A percentile compares a stretch with the other conserved stretches of the same genome.
Conservation (phyloP, 108 stramenopile species). For the Cafeteria roenbergensis region DNA sequence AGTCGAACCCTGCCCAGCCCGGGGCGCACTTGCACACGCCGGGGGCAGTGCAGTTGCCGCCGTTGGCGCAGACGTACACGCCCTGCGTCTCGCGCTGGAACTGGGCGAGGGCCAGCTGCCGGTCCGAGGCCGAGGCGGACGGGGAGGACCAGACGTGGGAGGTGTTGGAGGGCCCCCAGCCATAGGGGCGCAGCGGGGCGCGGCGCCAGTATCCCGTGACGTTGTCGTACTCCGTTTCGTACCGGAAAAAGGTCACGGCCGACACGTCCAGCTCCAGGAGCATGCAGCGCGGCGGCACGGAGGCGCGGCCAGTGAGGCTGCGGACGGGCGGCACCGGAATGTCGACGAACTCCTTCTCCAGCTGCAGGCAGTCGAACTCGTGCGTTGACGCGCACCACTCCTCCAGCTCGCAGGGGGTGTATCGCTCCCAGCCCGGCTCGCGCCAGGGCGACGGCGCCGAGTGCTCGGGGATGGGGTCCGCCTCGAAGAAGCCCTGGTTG, state of each 20-base stretch:
- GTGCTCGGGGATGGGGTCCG: conserved; percentile 19
- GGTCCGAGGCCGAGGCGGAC: conserved; percentile 28
- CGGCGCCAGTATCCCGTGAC: conserved; percentile 36
- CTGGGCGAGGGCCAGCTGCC: conserved; percentile 56
- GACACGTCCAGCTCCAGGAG: conserved; percentile 43
- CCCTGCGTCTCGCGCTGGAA: conserved; percentile 51
- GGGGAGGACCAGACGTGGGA: conserved; percentile 22
- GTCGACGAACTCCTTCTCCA: too few relatives aligned
- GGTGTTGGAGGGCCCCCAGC: conserved; percentile 26
- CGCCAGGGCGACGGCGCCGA: neutral
- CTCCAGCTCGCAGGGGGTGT: conserved; percentile 48
- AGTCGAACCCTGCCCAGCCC: conserved; percentile 73
- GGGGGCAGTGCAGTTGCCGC: conserved; percentile 53
- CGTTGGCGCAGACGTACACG: conserved; percentile 64
- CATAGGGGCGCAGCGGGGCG: conserved; percentile 44
- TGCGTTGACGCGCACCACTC: conserved; percentile 61
- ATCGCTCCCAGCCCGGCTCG: conserved; percentile 34
- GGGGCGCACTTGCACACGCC: conserved; percentile 56
- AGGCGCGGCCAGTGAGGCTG: too few relatives aligned
- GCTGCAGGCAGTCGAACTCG: conserved; percentile 53
- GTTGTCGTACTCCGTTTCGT: conserved; percentile 38
- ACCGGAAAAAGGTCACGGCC: conserved; percentile 38
- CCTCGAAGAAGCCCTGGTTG: conserved; percentile 56
- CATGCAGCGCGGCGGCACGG: conserved; percentile 36
- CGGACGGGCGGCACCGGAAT: too few relatives aligned